phyloP scores from a whole-genome alignment of 208 protist species.

The Naegleria fowleri region DNA sequence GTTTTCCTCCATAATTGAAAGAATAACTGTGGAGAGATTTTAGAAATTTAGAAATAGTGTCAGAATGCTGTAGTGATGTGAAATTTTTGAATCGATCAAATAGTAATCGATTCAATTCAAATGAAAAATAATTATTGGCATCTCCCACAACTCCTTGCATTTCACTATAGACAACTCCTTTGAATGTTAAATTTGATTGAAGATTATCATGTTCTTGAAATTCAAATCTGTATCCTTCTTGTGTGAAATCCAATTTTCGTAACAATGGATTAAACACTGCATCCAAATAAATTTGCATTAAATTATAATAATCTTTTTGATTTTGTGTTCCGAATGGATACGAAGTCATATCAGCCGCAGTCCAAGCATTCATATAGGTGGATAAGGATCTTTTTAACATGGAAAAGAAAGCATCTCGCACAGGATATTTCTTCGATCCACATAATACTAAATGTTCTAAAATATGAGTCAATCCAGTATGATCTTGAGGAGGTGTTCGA shows the following conservation, averaged over 20 bases:
- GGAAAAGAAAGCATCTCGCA: slow-evolving; percentile 60
- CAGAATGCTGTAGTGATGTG: not conserved
- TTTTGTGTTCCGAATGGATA: slow-evolving; percentile 47
- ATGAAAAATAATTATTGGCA: slow-evolving; percentile 13
- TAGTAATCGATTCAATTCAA: not conserved
- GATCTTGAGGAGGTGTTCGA: slow-evolving; percentile 49
- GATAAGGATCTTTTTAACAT: slow-evolving; percentile 49
- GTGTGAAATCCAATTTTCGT: slow-evolving; percentile 14
- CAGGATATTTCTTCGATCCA: slow-evolving; percentile 57
- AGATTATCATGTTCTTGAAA: not conserved
- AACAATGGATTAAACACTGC: slow-evolving; percentile 42
- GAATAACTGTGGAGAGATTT: not conserved
- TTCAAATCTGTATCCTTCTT: slow-evolving; percentile 10
- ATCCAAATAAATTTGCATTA: slow-evolving; percentile 51
- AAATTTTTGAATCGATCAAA: not conserved
- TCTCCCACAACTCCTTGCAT: slow-evolving; percentile 17
- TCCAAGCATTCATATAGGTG: not conserved
- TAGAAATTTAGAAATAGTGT: not conserved
- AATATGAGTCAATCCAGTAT: slow-evolving; percentile 59
- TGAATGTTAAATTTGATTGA: not conserved
- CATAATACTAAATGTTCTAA: slow-evolving; percentile 60
- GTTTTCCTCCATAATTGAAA: not conserved
- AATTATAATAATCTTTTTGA: slow-evolving; percentile 44
- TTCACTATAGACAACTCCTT: slow-evolving; percentile 19
- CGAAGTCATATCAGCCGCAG: slow-evolving; percentile 29